These are phyloP conservation scores for Drosera spatulata DNA, from an alignment of 179 eudicot species.

Conservation along the genomic window DNA sequence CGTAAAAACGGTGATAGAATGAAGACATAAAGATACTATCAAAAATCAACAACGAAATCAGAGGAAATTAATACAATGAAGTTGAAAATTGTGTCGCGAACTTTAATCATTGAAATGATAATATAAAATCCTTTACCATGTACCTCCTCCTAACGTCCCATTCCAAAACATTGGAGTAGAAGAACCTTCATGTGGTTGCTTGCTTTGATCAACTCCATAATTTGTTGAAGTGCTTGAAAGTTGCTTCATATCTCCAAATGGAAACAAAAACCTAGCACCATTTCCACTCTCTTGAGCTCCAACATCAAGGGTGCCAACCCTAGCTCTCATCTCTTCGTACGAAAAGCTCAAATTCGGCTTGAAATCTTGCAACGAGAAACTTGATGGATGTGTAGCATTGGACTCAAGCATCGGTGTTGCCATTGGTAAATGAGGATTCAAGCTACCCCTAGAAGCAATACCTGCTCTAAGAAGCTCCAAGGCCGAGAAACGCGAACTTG, in stretches of 20 bases:
- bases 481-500: constrained; percentile 24
- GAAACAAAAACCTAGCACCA: constrained; percentile 41
- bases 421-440: constrained; percentile 28
- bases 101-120: no score
- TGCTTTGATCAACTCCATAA: constrained; percentile 23
- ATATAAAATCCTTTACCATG: constrained; percentile 25
- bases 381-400: constrained; percentile 24
- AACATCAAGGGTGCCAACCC: constrained; percentile 12
- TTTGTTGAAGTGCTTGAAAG: constrained; percentile 21
- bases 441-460: constrained; percentile 33
- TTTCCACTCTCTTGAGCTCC: constrained; percentile 13
- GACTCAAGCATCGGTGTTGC: constrained; percentile 19
- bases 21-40: no score
- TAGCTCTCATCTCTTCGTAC: constrained; percentile 4
- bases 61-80: no score
- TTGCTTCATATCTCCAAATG: constrained; percentile 45
- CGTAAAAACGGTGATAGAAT: no score
- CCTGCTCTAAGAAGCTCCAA: constrained; percentile 47
- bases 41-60: no score
- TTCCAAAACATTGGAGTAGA: constrained; percentile 40
- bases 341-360: constrained; percentile 30
- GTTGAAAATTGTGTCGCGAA: no score
- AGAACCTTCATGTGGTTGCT: constrained; percentile 15
- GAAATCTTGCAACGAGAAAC: constrained; percentile 49
- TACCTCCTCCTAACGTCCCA: constrained; percentile 67